phyloP scores from a whole-genome alignment of 2,329 filamentous ascomycete genomes.

The Verticillium dahliae region DNA sequence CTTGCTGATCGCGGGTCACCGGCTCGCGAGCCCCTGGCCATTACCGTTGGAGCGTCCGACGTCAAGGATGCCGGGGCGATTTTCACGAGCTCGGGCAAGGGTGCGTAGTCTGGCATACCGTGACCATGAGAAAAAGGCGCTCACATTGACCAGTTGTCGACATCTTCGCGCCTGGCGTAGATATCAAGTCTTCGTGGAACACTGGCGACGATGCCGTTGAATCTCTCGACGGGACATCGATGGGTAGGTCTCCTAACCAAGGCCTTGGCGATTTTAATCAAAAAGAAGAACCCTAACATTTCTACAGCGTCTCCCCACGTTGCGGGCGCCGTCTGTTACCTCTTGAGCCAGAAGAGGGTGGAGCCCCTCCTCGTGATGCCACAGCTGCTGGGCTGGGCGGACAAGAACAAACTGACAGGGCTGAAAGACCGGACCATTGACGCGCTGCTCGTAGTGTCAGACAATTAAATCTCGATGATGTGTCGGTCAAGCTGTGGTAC shows the following conservation, averaged over 20 bases:
- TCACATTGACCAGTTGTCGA: conserved; percentile 22
- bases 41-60: conserved; percentile 42
- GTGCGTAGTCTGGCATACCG: not conserved
- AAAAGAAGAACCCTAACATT: not conserved
- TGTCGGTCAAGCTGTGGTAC: not conserved
- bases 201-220: not conserved
- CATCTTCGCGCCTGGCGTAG: conserved; percentile 33
- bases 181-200: not conserved
- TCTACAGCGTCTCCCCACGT: not conserved
- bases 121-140: not conserved
- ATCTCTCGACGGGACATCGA: not conserved
- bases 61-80: conserved; percentile 27
- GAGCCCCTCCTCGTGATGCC: conserved; percentile 2
- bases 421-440: not conserved
- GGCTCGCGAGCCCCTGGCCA: conserved; percentile 34
- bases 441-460: conserved; percentile 1
- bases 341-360: not conserved
- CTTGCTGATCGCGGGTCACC: conserved; percentile 25
- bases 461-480: not conserved
- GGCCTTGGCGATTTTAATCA: not conserved
- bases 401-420: not conserved
- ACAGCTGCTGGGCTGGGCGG: conserved; percentile 1
- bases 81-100: conserved; percentile 40
- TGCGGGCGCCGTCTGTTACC: conserved; percentile 1
- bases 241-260: not conserved